phyloP scores from a whole-genome alignment of 495 filamentous ascomycete genomes.

The Friedmanniomyces simplex region DNA sequence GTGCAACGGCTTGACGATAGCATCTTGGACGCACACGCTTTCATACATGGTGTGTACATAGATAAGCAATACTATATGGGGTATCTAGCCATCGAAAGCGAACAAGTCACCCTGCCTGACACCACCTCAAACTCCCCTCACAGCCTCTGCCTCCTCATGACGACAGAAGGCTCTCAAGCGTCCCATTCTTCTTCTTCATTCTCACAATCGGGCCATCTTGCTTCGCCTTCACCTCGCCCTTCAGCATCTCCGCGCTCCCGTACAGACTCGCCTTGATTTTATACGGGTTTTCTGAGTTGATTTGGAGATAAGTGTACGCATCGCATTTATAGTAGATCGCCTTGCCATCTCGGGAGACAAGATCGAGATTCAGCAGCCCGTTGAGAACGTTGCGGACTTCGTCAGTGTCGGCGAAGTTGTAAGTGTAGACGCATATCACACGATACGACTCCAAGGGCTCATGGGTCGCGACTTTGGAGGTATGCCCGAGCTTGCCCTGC shows the following conservation, averaged over 20 bases:
- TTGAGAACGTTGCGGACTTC: slow-evolving; percentile 59
- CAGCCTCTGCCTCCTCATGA: neutral
- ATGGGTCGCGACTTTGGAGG: slow-evolving; percentile 58
- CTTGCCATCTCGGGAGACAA: slow-evolving; percentile 37
- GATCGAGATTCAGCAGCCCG: slow-evolving; percentile 47
- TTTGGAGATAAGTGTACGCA: slow-evolving; percentile 62
- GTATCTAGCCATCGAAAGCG: neutral
- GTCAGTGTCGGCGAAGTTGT: slow-evolving; percentile 54
- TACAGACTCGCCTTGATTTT: slow-evolving; percentile 54
- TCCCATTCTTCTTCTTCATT: neutral
- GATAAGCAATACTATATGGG: neutral
- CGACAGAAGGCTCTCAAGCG: neutral
- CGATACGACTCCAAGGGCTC: slow-evolving; percentile 32
- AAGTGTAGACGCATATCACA: slow-evolving; percentile 68
- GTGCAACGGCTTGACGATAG: too few species aligned
- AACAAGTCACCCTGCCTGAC: neutral
- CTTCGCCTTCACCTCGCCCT: slow-evolving; percentile 3
- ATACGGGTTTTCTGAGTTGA: slow-evolving; percentile 57
- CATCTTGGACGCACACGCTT: too few species aligned
- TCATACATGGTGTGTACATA: neutral
- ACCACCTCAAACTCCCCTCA: neutral
- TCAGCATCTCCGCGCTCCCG: slow-evolving; percentile 33
- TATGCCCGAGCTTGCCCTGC: slow-evolving; percentile 53
- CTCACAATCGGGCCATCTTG: slow-evolving; percentile 6
- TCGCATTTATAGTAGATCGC: slow-evolving; percentile 75